These are phyloP conservation scores for Malassezia yamatoensis DNA, from an alignment of 1,284 basidiomycete species.

Conservation along the genomic window DNA sequence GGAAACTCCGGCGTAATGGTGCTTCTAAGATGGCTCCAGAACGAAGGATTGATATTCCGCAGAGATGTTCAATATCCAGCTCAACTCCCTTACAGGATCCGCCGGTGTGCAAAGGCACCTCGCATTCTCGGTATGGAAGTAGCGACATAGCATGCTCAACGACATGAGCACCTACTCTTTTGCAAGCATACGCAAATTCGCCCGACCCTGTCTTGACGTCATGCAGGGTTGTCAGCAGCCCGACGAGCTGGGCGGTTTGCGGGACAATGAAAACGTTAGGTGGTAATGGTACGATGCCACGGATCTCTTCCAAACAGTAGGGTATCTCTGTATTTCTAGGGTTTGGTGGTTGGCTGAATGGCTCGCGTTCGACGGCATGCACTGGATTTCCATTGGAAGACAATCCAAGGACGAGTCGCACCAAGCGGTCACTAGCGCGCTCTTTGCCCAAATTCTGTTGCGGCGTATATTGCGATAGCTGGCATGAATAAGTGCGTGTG, in stretches of 20 bases:
- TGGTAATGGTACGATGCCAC: slow-evolving; percentile 26
- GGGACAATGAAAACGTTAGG: slow-evolving; percentile 62
- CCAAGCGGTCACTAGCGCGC: background rate
- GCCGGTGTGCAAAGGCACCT: slow-evolving; percentile 59
- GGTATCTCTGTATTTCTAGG: background rate
- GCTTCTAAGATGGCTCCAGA: slow-evolving; percentile 47
- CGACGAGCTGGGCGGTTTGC: slow-evolving; percentile 67
- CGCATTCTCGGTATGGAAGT: slow-evolving; percentile 62
- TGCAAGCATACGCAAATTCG: slow-evolving; percentile 77
- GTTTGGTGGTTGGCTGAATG: background rate
- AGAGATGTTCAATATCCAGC: slow-evolving; percentile 53
- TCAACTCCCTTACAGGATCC: slow-evolving; percentile 58
- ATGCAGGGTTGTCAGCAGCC: slow-evolving; percentile 64
- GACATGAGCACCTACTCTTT: slow-evolving; percentile 72
- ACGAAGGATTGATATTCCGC: slow-evolving; percentile 9
- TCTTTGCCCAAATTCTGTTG: background rate
- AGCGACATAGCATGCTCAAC: slow-evolving; percentile 73
- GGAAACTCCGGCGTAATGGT: slow-evolving; percentile 74
- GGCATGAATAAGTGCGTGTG: background rate
- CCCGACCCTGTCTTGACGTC: slow-evolving; percentile 58
- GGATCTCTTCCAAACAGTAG: background rate
- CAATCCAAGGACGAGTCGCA: slow-evolving; percentile 5
- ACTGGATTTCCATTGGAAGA: background rate
- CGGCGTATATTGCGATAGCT: background rate
- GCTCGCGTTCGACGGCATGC: slow-evolving; percentile 12